phyloP scores from a whole-genome alignment of 2,329 filamentous ascomycete genomes.

The Arachnomyces sp. region DNA sequence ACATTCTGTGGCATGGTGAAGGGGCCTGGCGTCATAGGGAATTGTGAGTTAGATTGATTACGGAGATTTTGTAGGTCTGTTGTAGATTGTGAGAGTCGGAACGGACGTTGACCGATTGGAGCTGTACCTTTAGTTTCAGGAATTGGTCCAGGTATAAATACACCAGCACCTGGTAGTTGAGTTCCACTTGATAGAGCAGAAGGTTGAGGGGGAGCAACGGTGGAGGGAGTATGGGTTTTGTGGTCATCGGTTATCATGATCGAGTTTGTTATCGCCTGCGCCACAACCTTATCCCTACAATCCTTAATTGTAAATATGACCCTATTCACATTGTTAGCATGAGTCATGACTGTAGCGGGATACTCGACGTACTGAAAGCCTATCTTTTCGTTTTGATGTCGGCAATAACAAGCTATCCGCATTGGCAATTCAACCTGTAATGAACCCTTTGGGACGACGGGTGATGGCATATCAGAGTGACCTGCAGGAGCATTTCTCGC shows the following conservation, averaged over 20 bases:
- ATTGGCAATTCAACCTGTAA: slow-evolving; percentile 81
- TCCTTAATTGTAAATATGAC: slow-evolving; percentile 96
- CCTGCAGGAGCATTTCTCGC: slow-evolving; percentile 47
- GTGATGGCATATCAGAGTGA: slow-evolving; percentile 26
- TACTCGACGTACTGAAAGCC: slow-evolving; percentile 59
- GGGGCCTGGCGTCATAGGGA: slow-evolving; percentile 30
- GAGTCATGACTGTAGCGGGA: not conserved
- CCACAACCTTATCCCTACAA: slow-evolving; percentile 64
- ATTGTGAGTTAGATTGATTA: slow-evolving; percentile 42
- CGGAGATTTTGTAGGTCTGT: slow-evolving; percentile 57
- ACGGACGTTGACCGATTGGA: slow-evolving; percentile 33
- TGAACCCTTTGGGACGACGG: slow-evolving; percentile 45
- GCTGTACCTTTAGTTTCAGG: slow-evolving; percentile 21
- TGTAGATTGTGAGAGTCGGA: slow-evolving; percentile 53
- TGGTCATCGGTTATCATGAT: slow-evolving; percentile 99
- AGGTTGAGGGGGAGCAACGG: slow-evolving; percentile 25
- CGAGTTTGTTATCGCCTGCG: slow-evolving; percentile 75
- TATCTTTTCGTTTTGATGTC: slow-evolving; percentile 87
- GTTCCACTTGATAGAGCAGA: slow-evolving; percentile 30
- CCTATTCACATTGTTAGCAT: slow-evolving; percentile 25
- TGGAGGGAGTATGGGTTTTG: slow-evolving; percentile 63
- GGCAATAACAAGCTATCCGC: slow-evolving; percentile 95
- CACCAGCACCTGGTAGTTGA: slow-evolving; percentile 36
- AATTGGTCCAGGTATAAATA: slow-evolving; percentile 32
- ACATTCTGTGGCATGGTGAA: slow-evolving; percentile 31